Percentiles rank a stretch among this genome's conserved stretches.
These are phyloP conservation scores for Schizosaccharomyces japonicus DNA, from an alignment of 805 yeast genomes.

Conservation along the genomic window DNA sequence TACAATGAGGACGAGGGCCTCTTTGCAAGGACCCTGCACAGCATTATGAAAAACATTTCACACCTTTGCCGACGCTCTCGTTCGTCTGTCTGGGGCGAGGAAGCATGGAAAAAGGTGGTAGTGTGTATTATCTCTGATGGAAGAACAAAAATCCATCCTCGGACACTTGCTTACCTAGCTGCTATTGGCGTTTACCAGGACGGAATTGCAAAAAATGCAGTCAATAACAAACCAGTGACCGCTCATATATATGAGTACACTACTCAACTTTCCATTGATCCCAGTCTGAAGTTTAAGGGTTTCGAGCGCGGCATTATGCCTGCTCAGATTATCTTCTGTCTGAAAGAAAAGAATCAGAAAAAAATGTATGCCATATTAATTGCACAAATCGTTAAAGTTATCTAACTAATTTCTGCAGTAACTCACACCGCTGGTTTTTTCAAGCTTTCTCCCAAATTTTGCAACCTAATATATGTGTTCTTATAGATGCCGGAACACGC, in stretches of 20 bases:
- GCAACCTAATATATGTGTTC: constrained; percentile 71
- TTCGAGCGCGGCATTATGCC: constrained; percentile 80
- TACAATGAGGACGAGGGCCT: constrained; percentile 83
- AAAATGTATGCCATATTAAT: too few species aligned
- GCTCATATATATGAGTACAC: constrained; percentile 92
- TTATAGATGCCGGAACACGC: constrained; percentile 91
- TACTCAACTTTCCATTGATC: constrained; percentile 79
- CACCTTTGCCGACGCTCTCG: constrained; percentile 60
- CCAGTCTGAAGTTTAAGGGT: constrained; percentile 71
- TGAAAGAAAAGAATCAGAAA: constrained; percentile 77
- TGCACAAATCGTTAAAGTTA: too few species aligned
- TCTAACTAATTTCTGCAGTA: too few species aligned
- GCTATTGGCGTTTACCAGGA: constrained; percentile 95
- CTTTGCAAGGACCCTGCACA: constrained; percentile 80
- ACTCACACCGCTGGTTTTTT: constrained; percentile 93
- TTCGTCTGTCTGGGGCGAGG: constrained; percentile 82
- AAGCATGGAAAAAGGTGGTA: constrained; percentile 90
- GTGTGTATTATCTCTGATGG: constrained; percentile 87
- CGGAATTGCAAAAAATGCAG: constrained; percentile 84
- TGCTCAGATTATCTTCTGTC: constrained; percentile 75
- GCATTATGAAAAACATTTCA: constrained; percentile 78
- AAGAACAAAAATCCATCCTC: constrained; percentile 62
- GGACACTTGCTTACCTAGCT: constrained; percentile 67
- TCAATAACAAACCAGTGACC: constrained; percentile 71
- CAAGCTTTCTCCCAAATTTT: constrained; percentile 81